These are phyloP conservation scores for Trichoderma sp. DNA, from an alignment of 2,329 filamentous ascomycete species.

Conservation along the genomic window DNA sequence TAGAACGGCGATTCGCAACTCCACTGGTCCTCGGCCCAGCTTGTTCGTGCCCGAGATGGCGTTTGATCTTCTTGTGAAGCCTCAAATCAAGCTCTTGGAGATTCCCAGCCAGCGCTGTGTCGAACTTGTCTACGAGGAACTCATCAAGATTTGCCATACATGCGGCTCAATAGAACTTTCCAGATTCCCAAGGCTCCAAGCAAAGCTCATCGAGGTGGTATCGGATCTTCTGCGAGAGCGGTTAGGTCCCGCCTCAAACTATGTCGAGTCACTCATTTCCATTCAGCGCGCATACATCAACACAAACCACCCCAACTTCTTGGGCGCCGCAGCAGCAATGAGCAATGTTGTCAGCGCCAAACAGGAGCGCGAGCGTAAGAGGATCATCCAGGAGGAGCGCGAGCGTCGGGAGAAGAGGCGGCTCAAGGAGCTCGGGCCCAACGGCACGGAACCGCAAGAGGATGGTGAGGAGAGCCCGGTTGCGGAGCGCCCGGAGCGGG, in stretches of 20 bases:
- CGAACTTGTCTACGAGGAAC: constrained; percentile 95
- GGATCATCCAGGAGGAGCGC: constrained; percentile 74
- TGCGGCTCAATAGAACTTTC: constrained; percentile 93
- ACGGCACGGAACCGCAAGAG: constrained; percentile 70
- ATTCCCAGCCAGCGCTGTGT: constrained; percentile 94
- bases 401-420: constrained; percentile 80
- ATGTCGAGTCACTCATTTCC: constrained; percentile 94
- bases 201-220: constrained; percentile 95
- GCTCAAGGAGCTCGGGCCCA: constrained; percentile 78
- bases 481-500: constrained; percentile 42
- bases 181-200: constrained; percentile 87
- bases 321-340: constrained; percentile 95
- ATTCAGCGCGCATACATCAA: constrained; percentile 99
- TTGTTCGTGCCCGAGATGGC: constrained; percentile 97
- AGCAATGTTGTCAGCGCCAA: constrained; percentile 92
- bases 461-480: constrained; percentile 51
- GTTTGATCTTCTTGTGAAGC: constrained; percentile 95
- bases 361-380: constrained; percentile 88
- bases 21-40: constrained; percentile 90
- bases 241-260: constrained; percentile 80
- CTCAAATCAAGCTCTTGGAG: constrained; percentile 95
- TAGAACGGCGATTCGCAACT: constrained; percentile 95
- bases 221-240: constrained; percentile 92
- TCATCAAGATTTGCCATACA: constrained; percentile 99
- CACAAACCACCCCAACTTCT: constrained; percentile 98